Base-by-base conservation (phyloP, 2,329 filamentous ascomycete species). In the Hirsutella rhossiliensis region DNA sequence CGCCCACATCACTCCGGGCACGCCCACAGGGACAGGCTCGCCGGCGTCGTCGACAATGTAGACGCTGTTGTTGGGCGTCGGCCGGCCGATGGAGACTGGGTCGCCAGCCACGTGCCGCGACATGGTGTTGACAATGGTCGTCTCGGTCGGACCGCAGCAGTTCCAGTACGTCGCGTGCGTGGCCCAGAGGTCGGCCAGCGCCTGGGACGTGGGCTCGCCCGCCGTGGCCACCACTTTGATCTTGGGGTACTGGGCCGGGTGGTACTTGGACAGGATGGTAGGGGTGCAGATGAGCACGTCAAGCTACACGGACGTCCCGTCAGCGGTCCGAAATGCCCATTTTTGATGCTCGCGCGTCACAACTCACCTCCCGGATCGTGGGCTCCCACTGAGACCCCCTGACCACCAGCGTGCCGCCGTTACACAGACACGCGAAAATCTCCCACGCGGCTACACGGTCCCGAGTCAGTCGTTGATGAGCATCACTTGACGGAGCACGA, bases 101-200 rank as follows among this genome's bases (percentile, higher is more conserved):
- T 61, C 55, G 3, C 72, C 72, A 0, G 63, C 59, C 17, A 60
- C 52, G 51, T 78, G 74, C 34, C 61, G 61, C 43, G 73, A 68
- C 57, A 73, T 72, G 5, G 75, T 75, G 55, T 79, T 78, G 43
- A 79, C 65, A 42, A 79, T 75, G 1, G 72, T 78, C 13, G 74
- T 72, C 54, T 80, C 76, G 0, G 76, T 78, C 1, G 76, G 75
- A 2, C 76, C 76, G 51, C 75, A 79, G 50, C 72, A 71, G 57
- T 78, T 79, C 64, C 62, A 73, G 52, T 73, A 73, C 8, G 60
- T 66, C 23, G 62, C 64, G 43, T 67, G 57, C 3, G 63, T 59
- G 13, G 72, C 69, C 75, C 75, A 78, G 29, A 71, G 59, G 49
- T 78, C 74, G 6, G 75, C 75, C n/a, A 79, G 62, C 38, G 57